Evolutionary conservation across 2,329 filamentous ascomycete genomes (phyloP).

Genomic region (Nemania serpens): DNA sequence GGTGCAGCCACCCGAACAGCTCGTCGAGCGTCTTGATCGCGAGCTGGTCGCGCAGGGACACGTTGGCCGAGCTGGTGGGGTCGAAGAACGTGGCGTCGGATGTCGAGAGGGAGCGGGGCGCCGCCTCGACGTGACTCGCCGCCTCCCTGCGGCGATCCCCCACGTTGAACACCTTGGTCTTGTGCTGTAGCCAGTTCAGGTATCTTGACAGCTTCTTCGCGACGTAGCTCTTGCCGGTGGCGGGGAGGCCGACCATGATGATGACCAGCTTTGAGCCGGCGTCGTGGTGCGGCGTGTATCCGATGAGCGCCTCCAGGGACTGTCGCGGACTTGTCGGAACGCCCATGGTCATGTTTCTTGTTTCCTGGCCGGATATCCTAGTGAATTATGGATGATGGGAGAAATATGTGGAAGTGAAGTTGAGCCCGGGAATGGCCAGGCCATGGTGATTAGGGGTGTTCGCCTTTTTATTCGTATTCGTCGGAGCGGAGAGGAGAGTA

Average conservation of each 20-base stretch:
- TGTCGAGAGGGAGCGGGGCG: constrained; percentile 5
- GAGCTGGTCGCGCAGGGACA: constrained; percentile 23
- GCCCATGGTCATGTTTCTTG: neutral
- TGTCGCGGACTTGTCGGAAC: constrained; percentile 5
- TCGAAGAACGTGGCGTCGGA: constrained; percentile 19
- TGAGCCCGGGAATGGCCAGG: too few species aligned
- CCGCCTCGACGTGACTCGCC: neutral
- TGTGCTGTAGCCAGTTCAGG: constrained; percentile 25
- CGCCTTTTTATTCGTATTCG: neutral
- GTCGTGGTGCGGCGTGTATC: constrained; percentile 16
- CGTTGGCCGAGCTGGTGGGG: constrained; percentile 17
- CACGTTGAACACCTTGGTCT: constrained; percentile 20
- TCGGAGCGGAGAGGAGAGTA: too few species aligned
- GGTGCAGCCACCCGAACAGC: constrained; percentile 15
- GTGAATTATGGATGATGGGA: too few species aligned
- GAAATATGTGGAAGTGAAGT: too few species aligned
- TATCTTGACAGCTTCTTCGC: constrained; percentile 25
- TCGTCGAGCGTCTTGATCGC: constrained; percentile 24
- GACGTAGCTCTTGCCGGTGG: constrained; percentile 24
- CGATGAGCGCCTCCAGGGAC: constrained; percentile 21
- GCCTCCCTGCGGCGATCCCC: constrained; percentile 21
- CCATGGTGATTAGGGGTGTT: too few species aligned
- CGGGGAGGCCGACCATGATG: constrained; percentile 25
- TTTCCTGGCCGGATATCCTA: too few species aligned
- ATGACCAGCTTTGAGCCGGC: constrained; percentile 20